Conservation (phyloP, 108 stramenopile genomes). For the Fistulifera pelliculosa region DNA sequence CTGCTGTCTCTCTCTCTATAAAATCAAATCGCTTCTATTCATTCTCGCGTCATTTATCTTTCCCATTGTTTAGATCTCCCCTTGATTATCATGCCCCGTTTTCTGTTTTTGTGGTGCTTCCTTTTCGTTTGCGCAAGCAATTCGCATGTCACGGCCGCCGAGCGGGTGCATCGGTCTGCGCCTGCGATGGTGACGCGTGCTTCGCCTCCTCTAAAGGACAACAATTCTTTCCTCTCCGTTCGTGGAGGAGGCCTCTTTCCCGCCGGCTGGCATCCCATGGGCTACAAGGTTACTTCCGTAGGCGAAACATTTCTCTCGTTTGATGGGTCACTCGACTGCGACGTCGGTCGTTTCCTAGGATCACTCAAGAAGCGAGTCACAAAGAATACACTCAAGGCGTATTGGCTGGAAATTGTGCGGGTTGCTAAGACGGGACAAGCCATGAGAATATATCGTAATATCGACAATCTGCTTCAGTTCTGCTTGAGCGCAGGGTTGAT, state of each 20-base stretch:
- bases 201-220: no score
- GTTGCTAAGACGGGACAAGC: conserved; percentile 61
- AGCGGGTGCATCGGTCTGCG: no score
- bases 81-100: no score
- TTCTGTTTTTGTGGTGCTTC: no score
- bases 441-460: conserved; percentile 62
- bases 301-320: conserved; percentile 55
- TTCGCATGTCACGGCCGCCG: no score
- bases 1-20: no score
- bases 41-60: no score
- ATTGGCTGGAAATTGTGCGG: conserved; percentile 70
- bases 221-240: no score
- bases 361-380: conserved; percentile 49
- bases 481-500: conserved; percentile 61
- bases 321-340: conserved; percentile 56
- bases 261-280: conserved; percentile 67
- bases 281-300: conserved; percentile 54
- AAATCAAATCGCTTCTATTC: no score
- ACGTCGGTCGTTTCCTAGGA: conserved; percentile 62
- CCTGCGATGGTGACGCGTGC: no score
- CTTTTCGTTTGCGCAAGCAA: no score
- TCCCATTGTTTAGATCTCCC: no score
- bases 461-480: conserved; percentile 59
- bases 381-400: conserved; percentile 30
- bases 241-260: conserved; percentile 35